These are phyloP conservation scores for Leucocoprinus birnbaumii DNA, from an alignment of 768 basidiomycete genomes.

Conservation along the genomic window DNA sequence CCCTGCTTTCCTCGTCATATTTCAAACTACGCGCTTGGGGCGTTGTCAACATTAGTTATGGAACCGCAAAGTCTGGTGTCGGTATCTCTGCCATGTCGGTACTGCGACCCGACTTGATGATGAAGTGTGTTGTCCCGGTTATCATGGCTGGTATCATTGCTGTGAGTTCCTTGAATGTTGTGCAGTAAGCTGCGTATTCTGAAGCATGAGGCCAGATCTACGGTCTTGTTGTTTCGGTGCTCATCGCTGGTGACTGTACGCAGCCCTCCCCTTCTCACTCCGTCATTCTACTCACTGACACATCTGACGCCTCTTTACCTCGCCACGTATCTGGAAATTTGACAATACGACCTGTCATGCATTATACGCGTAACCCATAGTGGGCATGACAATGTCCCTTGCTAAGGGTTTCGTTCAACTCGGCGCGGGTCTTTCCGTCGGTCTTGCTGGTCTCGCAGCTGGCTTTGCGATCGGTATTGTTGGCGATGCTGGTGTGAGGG, in stretches of 20 bases:
- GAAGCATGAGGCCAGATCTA: conserved; percentile 63
- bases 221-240: conserved; percentile 97
- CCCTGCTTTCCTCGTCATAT: conserved; percentile 14
- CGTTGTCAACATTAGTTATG: conserved; percentile 65
- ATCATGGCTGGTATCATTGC: conserved; percentile 99
- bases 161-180: conserved; percentile 47
- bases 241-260: conserved; percentile 87
- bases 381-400: conserved; percentile 77
- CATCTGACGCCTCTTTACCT: not conserved
- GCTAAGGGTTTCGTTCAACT: conserved; percentile 93
- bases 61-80: conserved; percentile 98
- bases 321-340: not conserved
- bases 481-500: conserved; percentile 97
- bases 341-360: not conserved
- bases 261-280: conserved; percentile 18
- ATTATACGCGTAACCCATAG: conserved; percentile 31
- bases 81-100: conserved; percentile 98
- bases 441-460: conserved; percentile 92
- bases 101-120: conserved; percentile 94
- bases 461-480: conserved; percentile 99
- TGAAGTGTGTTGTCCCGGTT: conserved; percentile 96
- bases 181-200: not conserved
- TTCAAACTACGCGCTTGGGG: too few relatives aligned
- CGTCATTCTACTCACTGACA: not conserved
- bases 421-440: conserved; percentile 90